Evolutionary conservation across 1,284 basidiomycete species (phyloP), one percentile per base, ranked within the genome.

Genomic region (Marasmius sp.): DNA sequence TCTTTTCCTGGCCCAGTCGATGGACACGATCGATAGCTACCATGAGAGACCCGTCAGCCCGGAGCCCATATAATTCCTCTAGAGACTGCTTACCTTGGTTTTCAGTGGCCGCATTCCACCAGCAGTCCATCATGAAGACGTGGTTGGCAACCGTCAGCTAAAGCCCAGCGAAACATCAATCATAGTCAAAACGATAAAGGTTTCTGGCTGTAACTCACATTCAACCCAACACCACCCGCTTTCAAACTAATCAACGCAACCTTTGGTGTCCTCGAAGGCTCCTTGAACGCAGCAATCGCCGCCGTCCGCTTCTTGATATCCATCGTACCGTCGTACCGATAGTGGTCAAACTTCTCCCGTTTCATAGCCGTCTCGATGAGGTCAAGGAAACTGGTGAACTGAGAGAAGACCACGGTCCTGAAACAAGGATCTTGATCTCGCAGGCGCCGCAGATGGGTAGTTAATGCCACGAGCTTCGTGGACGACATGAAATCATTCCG

Each of bases 51-150:
- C 67, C 67, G 72, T 56, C 65, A 67, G 22, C 70, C 66, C 0
- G 73, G 72, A 34, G 61, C n/a, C 16, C 6, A 48, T 8, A 1
- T 16, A 16, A 11, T 53, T n/a, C 14, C 8, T 1, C 18, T 61
- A 3, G 10, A 70, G 67, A 66, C 79, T 66, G 16, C 45, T 16
- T 65, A 93, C 92, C 94, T 83, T 97, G 95, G 66, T 91, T 90
- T 74, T 96, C 94, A 20, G 85, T 90, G 0, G 94, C 94, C 27
- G 93, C 87, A 72, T 95, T 96, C 93, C 94, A 97, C 93, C 93
- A 96, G 65, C 93, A 95, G 69, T 97, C 95, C 93, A 96, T 95
- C 91, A 96, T 94, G 74, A 93, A 95, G 2, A 95, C 94, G 73
- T 94, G 82, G 69, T 94, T 91, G 6, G 88, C 88, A 37, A 80